Conservation (phyloP, 2,329 filamentous ascomycete species). For the Sarocladium brachiariae region DNA sequence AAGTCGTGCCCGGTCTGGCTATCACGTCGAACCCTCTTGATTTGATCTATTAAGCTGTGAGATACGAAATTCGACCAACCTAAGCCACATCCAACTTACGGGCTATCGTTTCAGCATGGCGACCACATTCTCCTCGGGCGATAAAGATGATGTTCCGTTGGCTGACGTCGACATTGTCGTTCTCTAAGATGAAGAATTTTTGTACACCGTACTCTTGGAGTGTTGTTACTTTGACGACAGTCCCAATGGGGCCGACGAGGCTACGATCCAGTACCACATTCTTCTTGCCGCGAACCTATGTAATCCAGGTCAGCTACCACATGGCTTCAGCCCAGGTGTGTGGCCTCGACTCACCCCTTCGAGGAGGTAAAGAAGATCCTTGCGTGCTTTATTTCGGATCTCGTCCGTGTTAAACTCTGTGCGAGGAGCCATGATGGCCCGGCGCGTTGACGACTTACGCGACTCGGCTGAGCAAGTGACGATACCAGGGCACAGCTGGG, state of each 20-base stretch:
- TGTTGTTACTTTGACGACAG: conserved; percentile 91
- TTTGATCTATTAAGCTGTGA: conserved; percentile 62
- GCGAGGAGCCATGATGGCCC: conserved; percentile 62
- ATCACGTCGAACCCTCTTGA: conserved; percentile 81
- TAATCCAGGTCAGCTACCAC: conserved; percentile 12
- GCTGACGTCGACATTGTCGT: conserved; percentile 87
- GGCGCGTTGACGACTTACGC: conserved; percentile 22
- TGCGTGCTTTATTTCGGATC: conserved; percentile 74
- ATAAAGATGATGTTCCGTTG: conserved; percentile 95
- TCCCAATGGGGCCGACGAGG: conserved; percentile 80
- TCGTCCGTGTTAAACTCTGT: conserved; percentile 67
- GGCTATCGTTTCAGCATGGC: conserved; percentile 77
- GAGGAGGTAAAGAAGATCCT: conserved; percentile 82
- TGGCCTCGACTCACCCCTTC: conserved; percentile 72
- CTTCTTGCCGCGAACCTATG: conserved; percentile 94
- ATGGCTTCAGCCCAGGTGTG: conserved; percentile 18
- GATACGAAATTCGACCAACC: conserved; percentile 1
- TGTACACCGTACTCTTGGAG: conserved; percentile 97
- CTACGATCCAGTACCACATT: conserved; percentile 90
- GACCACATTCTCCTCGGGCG: conserved; percentile 80
- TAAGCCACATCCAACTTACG: conserved; percentile 44
- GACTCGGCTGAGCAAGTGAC: not conserved
- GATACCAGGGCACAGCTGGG: not conserved
- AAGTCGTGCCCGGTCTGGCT: conserved; percentile 91
- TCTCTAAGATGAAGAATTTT: conserved; percentile 95